Evolutionary conservation across 208 protist species (phyloP).

Genomic region (Herpetomonas muscarum): DNA sequence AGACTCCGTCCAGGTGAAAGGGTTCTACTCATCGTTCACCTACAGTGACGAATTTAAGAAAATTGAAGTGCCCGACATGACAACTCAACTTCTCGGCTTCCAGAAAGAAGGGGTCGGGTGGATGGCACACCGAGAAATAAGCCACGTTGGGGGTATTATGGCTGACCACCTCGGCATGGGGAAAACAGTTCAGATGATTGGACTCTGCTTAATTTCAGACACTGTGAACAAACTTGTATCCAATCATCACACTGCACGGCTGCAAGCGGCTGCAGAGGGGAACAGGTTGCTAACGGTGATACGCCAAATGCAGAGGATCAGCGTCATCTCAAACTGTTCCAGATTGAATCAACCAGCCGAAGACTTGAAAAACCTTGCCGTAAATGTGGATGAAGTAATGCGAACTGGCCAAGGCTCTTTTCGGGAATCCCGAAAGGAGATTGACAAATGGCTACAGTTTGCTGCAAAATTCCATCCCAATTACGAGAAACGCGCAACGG

Average conservation of each 20-base stretch:
- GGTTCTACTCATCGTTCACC: slow-evolving; percentile 81
- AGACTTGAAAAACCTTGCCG: slow-evolving; percentile 46
- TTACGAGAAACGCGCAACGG: slow-evolving; percentile 60
- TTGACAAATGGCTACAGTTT: slow-evolving; percentile 85
- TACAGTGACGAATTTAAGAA: slow-evolving; percentile 59
- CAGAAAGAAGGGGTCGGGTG: slow-evolving; percentile 89
- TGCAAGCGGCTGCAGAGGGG: slow-evolving; percentile 31
- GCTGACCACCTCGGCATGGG: slow-evolving; percentile 90
- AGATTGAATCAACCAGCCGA: slow-evolving; percentile 70
- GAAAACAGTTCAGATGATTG: slow-evolving; percentile 92
- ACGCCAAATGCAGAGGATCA: slow-evolving; percentile 77
- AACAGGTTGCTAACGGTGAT: slow-evolving; percentile 77
- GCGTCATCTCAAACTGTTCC: slow-evolving; percentile 79
- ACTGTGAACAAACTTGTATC: slow-evolving; percentile 33
- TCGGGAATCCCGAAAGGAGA: slow-evolving; percentile 32
- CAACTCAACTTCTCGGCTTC: slow-evolving; percentile 69
- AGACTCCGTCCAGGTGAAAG: slow-evolving; percentile 47
- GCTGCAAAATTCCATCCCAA: slow-evolving; percentile 79
- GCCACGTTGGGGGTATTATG: slow-evolving; percentile 85
- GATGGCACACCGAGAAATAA: slow-evolving; percentile 81
- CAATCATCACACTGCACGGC: slow-evolving; percentile 22
- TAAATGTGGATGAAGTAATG: slow-evolving; percentile 31
- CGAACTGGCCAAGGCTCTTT: slow-evolving; percentile 11
- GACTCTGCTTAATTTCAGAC: slow-evolving; percentile 74
- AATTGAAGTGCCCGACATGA: slow-evolving; percentile 70